Evolutionary conservation across 2,329 filamentous ascomycete species (phyloP), one percentile per base, ranked within the genome.

Genomic region (Exserohilum rostratum): DNA sequence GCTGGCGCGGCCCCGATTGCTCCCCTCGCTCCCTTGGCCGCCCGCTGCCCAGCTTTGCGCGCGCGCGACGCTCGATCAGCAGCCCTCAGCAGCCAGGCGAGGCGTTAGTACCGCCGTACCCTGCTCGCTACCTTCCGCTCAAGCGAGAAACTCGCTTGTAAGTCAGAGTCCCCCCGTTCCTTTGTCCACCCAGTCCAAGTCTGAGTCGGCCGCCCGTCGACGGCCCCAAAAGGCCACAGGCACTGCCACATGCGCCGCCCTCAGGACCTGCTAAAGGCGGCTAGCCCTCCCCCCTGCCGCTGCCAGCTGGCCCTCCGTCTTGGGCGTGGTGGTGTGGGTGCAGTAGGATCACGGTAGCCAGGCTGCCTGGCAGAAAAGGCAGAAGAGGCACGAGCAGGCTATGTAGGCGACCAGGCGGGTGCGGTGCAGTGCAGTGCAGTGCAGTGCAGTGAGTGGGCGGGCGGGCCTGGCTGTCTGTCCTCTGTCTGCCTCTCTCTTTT

Each of bases 181-280:
- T 33, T 54, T 30, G 34, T 42, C 30, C 43, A 42, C 27, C 31
- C 45, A 52, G 45, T 10, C n/a, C 27, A 40, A 27, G 22, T 25
- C 22, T 4, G 22, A 25, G 7, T 25, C 22, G 4, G 22, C 22
- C 4, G 22, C 7, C 22, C 22, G 22, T 25, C 22, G 22, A 25
- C 22, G 22, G 22, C 22, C 22, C 22, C 22, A 25, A 25, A 25
- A 25, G 22, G 22, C 22, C 22, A 4, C 22, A 29, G 27, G 20
- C 46, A 13, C 37, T 51, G 64, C 58, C 62, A 65, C 62, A 64
- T 60, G 56, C 60, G 59, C 54, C 43, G 43, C 43, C 54, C 55
- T 48, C 47, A 48, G 39, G 49, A 65, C 63, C 60, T 65, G 58
- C 65, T 62, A 57, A 58, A 64, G 43, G 44, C 50, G 62, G 64